These are phyloP conservation scores for Fusarium devonianum DNA, from an alignment of 2,329 filamentous ascomycete species.

Conservation along the genomic window DNA sequence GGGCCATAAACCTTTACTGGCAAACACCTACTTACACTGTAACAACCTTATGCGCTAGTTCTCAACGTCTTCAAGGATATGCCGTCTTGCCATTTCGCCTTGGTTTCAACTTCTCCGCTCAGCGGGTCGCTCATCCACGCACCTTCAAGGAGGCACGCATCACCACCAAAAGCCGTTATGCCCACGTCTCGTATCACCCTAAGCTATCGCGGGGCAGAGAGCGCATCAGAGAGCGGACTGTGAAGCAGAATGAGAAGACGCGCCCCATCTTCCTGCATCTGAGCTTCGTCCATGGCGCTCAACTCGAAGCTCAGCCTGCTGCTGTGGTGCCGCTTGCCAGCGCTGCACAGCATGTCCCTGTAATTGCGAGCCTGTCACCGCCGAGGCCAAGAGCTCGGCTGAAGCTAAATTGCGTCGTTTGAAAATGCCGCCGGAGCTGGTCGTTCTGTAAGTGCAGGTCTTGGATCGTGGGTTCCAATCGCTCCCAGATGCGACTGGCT, in stretches of 20 bases:
- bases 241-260: constrained; percentile 7
- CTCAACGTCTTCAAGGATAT: no score
- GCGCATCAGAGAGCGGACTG: constrained; percentile 10
- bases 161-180: constrained; percentile 1
- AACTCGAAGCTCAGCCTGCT: not conserved
- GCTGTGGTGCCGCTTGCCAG: constrained; percentile 6
- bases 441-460: constrained; percentile 2
- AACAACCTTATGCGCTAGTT: no score
- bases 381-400: constrained; percentile 3
- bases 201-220: constrained; percentile 14
- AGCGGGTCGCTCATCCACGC: constrained; percentile 6
- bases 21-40: no score
- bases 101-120: constrained; percentile 5
- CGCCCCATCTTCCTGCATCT: constrained; percentile 5
- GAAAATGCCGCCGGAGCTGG: not conserved
- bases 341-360: not conserved
- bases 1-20: no score
- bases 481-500: constrained; percentile 29
- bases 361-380: not conserved
- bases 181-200: constrained; percentile 15
- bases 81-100: not conserved
- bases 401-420: not conserved
- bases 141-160: constrained; percentile 7
- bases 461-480: constrained; percentile 9
- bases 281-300: constrained; percentile 3